These are phyloP conservation scores for Penicillium sp. DNA, from an alignment of 2,329 filamentous ascomycete genomes.

Conservation along the genomic window DNA sequence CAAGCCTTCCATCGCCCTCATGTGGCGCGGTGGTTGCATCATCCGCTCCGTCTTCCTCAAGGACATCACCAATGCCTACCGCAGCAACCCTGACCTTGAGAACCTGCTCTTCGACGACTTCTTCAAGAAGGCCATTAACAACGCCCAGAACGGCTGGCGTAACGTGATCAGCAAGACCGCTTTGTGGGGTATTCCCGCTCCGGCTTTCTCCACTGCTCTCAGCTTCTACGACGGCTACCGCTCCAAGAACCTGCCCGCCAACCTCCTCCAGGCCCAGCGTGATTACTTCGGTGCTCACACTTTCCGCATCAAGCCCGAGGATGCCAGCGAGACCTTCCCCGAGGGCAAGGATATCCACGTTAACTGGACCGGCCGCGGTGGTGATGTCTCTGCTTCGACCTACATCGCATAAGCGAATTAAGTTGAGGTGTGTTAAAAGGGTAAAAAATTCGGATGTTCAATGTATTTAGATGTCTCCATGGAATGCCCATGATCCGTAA, in stretches of 20 bases:
- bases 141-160: conserved; percentile 89
- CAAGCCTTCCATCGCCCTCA: conserved; percentile 99
- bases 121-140: conserved; percentile 99
- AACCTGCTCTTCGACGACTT: conserved; percentile 99
- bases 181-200: conserved; percentile 91
- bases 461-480: conserved; percentile 30
- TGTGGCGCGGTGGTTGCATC: conserved; percentile 99
- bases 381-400: conserved; percentile 94
- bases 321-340: conserved; percentile 74
- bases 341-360: conserved; percentile 90
- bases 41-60: conserved; percentile 99
- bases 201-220: conserved; percentile 93
- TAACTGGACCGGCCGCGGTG: conserved; percentile 99
- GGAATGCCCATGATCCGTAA: conserved; percentile 26
- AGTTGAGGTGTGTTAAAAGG: conserved; percentile 14
- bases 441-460: conserved; percentile 27
- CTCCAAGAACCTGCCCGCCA: conserved; percentile 94
- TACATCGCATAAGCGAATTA: conserved; percentile 79
- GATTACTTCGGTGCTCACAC: conserved; percentile 98
- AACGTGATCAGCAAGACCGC: conserved; percentile 88
- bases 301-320: conserved; percentile 82
- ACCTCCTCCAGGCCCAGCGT: conserved; percentile 97
- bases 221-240: conserved; percentile 99
- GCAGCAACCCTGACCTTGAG: conserved; percentile 88
- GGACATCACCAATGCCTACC: conserved; percentile 98